Evolutionary conservation across 2,329 filamentous ascomycete species (phyloP).

Genomic region (Pestalotiopsis sp.): DNA sequence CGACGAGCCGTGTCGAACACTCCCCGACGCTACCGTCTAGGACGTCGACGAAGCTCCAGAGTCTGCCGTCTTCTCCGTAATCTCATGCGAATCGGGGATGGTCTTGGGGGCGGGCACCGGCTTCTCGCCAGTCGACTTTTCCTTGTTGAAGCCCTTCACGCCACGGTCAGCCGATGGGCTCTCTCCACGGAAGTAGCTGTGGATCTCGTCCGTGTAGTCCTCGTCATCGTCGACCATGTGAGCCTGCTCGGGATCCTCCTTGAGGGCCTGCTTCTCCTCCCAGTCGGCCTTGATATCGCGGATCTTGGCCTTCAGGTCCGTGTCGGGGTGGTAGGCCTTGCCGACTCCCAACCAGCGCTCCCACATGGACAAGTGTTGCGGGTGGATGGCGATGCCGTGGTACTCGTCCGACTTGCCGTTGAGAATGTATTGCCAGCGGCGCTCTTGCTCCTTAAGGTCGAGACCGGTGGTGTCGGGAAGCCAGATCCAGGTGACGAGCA

Average conservation of each 20-base stretch:
- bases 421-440: conserved; percentile 87
- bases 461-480: conserved; percentile 97
- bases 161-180: conserved; percentile 11
- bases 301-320: conserved; percentile 84
- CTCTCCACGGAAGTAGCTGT: conserved; percentile 51
- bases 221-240: conserved; percentile 46
- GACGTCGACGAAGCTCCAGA: background rate
- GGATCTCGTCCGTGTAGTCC: conserved; percentile 55
- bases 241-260: conserved; percentile 47
- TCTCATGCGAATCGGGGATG: background rate
- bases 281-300: conserved; percentile 75
- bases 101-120: background rate
- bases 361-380: conserved; percentile 84
- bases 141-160: conserved; percentile 18
- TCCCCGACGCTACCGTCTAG: background rate
- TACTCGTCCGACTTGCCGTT: conserved; percentile 79
- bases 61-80: background rate
- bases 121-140: conserved; percentile 13
- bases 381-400: conserved; percentile 91
- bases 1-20: background rate
- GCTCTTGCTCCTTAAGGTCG: conserved; percentile 96
- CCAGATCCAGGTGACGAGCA: conserved; percentile 81
- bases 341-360: conserved; percentile 78
- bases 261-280: conserved; percentile 52
- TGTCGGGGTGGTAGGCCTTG: conserved; percentile 81